Percentiles rank a stretch among this genome's conserved stretches.
Conservation (phyloP, 768 basidiomycete species). For the Boletus rubropictus region DNA sequence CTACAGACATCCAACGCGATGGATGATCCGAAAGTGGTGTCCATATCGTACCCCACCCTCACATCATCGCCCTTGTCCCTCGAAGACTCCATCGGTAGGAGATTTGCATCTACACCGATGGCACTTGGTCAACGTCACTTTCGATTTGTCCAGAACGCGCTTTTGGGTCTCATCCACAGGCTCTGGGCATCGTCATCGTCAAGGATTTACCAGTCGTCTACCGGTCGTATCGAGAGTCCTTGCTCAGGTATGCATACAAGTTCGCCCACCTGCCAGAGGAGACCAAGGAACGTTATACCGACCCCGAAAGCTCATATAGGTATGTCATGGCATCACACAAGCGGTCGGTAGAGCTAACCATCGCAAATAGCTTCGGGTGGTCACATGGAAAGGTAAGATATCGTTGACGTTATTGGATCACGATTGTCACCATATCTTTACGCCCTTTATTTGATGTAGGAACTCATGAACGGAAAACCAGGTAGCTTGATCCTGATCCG, state of each 20-base stretch:
- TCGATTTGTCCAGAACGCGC: conserved; percentile 50
- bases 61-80: conserved; percentile 49
- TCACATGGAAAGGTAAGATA: conserved; percentile 79
- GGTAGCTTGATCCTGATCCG: conserved; percentile 35
- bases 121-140: background rate
- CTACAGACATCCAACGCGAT: conserved; percentile 14
- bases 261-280: conserved; percentile 69
- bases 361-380: conserved; percentile 78
- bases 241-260: conserved; percentile 69
- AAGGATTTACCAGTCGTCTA: conserved; percentile 75
- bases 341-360: background rate
- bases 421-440: background rate
- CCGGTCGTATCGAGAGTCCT: conserved; percentile 52
- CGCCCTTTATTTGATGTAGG: conserved; percentile 36
- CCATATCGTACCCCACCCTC: conserved; percentile 59
- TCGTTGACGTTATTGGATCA: background rate
- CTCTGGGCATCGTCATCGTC: conserved; percentile 77
- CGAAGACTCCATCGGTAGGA: conserved; percentile 55
- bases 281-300: conserved; percentile 67
- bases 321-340: conserved; percentile 28
- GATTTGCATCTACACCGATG: background rate
- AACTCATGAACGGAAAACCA: conserved; percentile 94
- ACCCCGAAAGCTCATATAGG: conserved; percentile 72
- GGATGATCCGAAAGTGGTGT: conserved; percentile 31
- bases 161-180: conserved; percentile 73